Evolutionary conservation across 1,139 yeast genomes (phyloP), one percentile per base, ranked within the genome.

Genomic region (Yamadazyma spencermartinsiae): DNA sequence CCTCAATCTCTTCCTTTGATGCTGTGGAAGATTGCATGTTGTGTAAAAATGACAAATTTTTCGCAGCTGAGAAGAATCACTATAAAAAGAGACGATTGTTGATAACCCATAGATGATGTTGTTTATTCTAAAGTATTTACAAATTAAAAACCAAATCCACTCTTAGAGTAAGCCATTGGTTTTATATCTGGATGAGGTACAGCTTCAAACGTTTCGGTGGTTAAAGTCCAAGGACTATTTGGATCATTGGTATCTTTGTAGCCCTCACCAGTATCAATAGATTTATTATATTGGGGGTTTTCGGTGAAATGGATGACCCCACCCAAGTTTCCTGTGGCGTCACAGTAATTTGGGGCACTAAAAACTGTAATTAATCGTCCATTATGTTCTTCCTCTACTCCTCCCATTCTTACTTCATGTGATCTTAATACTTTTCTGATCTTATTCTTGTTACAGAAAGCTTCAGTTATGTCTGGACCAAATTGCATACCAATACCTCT

Each of bases 331-430:
- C 95, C 96, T 40, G 88, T 89, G 13, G 84, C 71, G 56, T 94
- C 99, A 65, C 98, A 90, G 62, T 92, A 92, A 61, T 94, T 90
- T 29, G 99, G 99, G 0, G 99, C 98, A 61, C 95, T 83, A 62
- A 92, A 92, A 16, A 92, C 96, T 0, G 99, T 92, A 41, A 89
- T 79, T 38, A 92, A 76, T 51, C 82, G 74, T 8, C 95, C 95
- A 43, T 83, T 74, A 56, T 92, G 99, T 57, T 92, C 98, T 37
- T 73, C 74, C 48, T 88, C 90, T 42, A 84, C 88, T 35, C 99
- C 99, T 6, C 76, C 82, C 86, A 85, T 84, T 55, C 98, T 75
- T 6, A 92, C 97, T 63, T 92, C 98, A 56, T 92, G 99, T 2
- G 97, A 88, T 54, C 99, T 75, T 53, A 92, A 84, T 31, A 94